A percentile compares a stretch with the other conserved stretches of the same genome.
These are phyloP conservation scores for Aureobasidium sp. DNA, from an alignment of 2,329 filamentous ascomycete genomes.

Conservation along the genomic window DNA sequence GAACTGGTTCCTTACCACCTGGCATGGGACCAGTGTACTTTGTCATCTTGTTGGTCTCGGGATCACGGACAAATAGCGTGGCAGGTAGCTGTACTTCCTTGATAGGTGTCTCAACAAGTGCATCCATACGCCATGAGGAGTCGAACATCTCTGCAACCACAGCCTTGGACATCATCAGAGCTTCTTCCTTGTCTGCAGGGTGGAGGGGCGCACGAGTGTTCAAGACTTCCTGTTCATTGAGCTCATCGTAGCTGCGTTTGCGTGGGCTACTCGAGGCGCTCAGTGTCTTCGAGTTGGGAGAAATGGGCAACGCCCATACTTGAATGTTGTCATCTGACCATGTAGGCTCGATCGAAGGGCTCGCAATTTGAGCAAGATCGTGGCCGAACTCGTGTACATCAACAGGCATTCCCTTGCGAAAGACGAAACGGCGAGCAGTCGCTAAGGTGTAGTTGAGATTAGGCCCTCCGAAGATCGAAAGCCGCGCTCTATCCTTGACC, in stretches of 20 bases:
- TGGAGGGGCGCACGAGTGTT: conserved; percentile 13
- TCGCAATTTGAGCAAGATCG: conserved; percentile 24
- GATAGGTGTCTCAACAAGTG: conserved; percentile 59
- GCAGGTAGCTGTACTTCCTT: conserved; percentile 61
- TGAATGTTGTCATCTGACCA: conserved; percentile 70
- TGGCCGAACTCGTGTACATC: conserved; percentile 58
- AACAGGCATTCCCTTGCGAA: conserved; percentile 75
- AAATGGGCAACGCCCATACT: conserved; percentile 74
- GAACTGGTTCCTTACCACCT: conserved; percentile 38
- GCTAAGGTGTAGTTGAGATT: conserved; percentile 77
- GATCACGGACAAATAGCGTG: conserved; percentile 60
- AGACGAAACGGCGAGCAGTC: conserved; percentile 77
- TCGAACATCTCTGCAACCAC: conserved; percentile 74
- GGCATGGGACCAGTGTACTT: conserved; percentile 64
- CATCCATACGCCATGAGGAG: conserved; percentile 66
- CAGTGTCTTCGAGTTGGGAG: conserved; percentile 22
- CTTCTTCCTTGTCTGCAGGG: conserved; percentile 35
- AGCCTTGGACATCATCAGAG: conserved; percentile 42
- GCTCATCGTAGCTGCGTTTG: conserved; percentile 32
- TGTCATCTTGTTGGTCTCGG: conserved; percentile 55
- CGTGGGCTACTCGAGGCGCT: conserved; percentile 22
- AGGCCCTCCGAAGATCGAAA: conserved; percentile 70
- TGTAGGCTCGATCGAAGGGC: conserved; percentile 47
- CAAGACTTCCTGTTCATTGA: conserved; percentile 26
- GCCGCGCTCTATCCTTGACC: conserved; percentile 30